Base-by-base conservation (phyloP, 805 yeast genomes). In the Zygotorulaspora florentina region DNA sequence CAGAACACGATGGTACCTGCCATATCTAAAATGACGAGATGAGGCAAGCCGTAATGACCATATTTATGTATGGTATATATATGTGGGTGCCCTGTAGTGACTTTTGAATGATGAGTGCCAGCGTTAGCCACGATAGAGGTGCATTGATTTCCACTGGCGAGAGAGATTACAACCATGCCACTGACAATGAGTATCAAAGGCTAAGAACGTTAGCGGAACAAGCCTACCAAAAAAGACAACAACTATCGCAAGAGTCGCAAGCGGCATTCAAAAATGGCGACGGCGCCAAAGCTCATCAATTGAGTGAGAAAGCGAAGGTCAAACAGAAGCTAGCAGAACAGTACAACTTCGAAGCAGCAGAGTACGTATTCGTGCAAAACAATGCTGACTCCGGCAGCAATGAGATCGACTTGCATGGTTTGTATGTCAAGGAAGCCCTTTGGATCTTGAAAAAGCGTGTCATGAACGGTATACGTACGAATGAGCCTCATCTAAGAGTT, bases 391-490 rank as follows among this genome's bases (percentile, higher is more conserved):
- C 91, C n/a, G 81, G 77, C 27, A 73, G 74, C 18, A 84, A 87
- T 64, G 98, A 91, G 66, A 88, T 91, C 51, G 98, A 91, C 68
- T 72, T 91, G 43, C 99, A 91, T 65, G 99, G 99, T 0, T 70
- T 91, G 26, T 90, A 74, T 56, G 95, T 91, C 15, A 84, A 82
- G 62, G 99, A 91, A 68, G 96, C 97, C 7, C 79, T 79, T 50
- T 84, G 79, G 61, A 79, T 85, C 41, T 71, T 91, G 53, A 86
- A 83, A 55, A 79, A 77, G 49, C 74, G 98, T 47, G 76, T 91
- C 40, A 73, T 75, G n/a, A 80, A 80, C 23, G 87, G 82, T 43
- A 73, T 79, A 12, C 59, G 60, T 31, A 69, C 79, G 18, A 70
- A 77, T 44, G 93, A 87, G 59, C 65, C 75, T 2, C 78, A 76